These are phyloP conservation scores for Sporopachydermia cereana DNA, from an alignment of 1,139 yeast species.

Conservation along the genomic window DNA sequence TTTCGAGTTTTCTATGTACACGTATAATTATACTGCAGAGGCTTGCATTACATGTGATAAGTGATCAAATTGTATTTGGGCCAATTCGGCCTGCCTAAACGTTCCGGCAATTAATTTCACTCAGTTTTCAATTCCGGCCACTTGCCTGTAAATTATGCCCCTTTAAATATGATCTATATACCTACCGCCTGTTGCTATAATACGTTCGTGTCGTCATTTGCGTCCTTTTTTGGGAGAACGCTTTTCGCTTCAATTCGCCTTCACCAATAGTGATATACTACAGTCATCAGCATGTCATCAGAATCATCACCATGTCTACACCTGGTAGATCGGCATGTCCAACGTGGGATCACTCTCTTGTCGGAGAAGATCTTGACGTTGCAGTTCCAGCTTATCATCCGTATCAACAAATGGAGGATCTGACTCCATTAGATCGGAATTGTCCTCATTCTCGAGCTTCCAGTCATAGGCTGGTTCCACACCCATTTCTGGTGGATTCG, in stretches of 20 bases:
- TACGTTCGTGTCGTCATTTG: background rate
- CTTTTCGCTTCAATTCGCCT: no score
- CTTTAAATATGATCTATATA: background rate
- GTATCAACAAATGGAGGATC: background rate
- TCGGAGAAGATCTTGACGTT: background rate
- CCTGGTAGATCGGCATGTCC: background rate
- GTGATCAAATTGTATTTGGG: no score
- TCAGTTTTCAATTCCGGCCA: no score
- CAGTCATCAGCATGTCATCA: no score
- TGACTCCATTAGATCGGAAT: background rate
- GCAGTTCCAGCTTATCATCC: conserved; percentile 3
- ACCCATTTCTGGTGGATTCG: background rate
- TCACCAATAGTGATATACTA: no score
- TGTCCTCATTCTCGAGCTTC: background rate
- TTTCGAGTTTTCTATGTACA: no score
- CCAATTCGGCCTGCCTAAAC: no score
- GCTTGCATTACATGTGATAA: no score
- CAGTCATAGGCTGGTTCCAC: background rate
- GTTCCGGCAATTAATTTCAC: no score
- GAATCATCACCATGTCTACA: background rate
- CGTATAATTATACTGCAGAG: no score
- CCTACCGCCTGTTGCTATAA: background rate
- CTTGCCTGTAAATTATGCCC: no score
- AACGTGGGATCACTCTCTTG: conserved; percentile 1
- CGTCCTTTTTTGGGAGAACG: no score